Evolutionary conservation across 2,329 filamentous ascomycete species (phyloP).

Genomic region (Calycina herbarum): DNA sequence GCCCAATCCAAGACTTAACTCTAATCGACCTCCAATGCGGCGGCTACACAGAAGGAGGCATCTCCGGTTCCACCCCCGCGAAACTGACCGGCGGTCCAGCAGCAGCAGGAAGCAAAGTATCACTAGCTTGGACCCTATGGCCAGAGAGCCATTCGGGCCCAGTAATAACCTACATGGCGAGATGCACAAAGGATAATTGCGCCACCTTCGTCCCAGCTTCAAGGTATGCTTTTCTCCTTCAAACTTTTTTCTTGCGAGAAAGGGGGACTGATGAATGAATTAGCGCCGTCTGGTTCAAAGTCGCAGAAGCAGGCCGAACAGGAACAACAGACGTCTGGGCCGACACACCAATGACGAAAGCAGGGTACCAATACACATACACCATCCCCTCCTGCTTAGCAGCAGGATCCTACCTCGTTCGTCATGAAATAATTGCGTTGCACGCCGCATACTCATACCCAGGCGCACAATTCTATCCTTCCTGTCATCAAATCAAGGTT

Average conservation of each 20-base stretch:
- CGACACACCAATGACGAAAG: conserved; percentile 17
- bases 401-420: conserved; percentile 42
- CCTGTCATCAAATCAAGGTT: conserved; percentile 44
- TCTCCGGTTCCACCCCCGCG: conserved; percentile 51
- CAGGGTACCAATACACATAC: conserved; percentile 39
- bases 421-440: conserved; percentile 37
- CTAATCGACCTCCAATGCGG: conserved; percentile 57
- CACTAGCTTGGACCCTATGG: conserved; percentile 55
- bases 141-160: conserved; percentile 49
- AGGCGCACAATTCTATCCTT: conserved; percentile 31
- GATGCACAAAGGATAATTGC: conserved; percentile 51
- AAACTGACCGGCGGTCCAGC: conserved; percentile 54
- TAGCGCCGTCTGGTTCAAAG: conserved; percentile 25
- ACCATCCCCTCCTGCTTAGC: conserved; percentile 50
- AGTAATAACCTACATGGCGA: conserved; percentile 59
- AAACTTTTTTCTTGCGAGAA: no score
- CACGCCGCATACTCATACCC: conserved; percentile 16
- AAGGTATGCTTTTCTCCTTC: conserved; percentile 31
- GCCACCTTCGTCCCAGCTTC: conserved; percentile 49
- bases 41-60: conserved; percentile 50
- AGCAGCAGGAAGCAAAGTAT: conserved; percentile 53
- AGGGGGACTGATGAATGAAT: no score
- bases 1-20: conserved; percentile 55
- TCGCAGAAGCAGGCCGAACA: conserved; percentile 17
- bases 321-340: conserved; percentile 22